Percentiles rank a stretch among this genome's conserved stretches.
Evolutionary conservation across 352 stramenopile species (phyloP).

Genomic region (Pythium rishiriense): DNA sequence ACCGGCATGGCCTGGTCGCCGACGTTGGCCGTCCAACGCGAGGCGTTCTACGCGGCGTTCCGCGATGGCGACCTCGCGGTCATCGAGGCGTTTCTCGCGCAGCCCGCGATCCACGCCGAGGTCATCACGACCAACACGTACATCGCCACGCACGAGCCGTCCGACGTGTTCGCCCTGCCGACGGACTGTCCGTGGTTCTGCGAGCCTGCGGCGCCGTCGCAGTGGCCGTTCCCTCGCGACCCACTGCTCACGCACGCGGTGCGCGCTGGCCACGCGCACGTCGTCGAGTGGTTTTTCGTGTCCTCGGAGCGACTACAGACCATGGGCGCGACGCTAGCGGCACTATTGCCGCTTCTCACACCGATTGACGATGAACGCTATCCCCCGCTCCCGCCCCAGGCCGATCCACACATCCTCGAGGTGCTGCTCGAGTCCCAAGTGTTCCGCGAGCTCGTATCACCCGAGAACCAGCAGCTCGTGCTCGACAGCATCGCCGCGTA

Average conservation of each 20-base stretch:
- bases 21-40: not conserved
- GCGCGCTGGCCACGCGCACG: not conserved
- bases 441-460: not conserved
- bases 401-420: not conserved
- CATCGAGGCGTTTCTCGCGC: not conserved
- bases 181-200: not conserved
- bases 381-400: too few relatives aligned
- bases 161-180: too few relatives aligned
- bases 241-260: not conserved
- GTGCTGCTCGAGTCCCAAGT: not conserved
- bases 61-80: not conserved
- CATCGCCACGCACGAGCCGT: not conserved
- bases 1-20: not conserved
- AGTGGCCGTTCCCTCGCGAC: not conserved
- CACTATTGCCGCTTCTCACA: not conserved
- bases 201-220: not conserved
- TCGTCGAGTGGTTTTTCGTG: conserved; percentile 4
- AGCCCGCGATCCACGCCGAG: not conserved
- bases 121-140: not conserved
- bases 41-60: not conserved
- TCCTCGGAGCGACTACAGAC: not conserved
- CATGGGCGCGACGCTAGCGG: not conserved
- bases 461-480: not conserved
- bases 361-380: too few relatives aligned
- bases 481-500: not conserved